Conservation (phyloP, 73 alveolate genomes). For the Paramecium biaurelia region DNA sequence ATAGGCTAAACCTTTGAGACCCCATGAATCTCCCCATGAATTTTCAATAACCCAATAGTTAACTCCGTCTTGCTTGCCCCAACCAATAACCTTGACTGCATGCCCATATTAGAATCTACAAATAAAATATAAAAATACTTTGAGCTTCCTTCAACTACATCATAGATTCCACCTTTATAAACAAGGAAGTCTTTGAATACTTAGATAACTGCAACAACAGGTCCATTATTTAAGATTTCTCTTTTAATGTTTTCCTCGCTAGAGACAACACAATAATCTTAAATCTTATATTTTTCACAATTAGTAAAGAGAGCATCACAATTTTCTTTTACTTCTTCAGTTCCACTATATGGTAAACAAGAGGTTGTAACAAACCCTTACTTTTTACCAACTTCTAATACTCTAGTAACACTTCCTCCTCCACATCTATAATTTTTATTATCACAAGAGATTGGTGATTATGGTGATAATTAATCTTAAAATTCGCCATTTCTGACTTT, state of each 20-base stretch:
- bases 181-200: slow-evolving; percentile 88
- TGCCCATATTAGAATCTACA: slow-evolving; percentile 75
- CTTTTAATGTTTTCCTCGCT: slow-evolving; percentile 85
- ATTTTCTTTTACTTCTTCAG: slow-evolving; percentile 60
- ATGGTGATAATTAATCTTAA: slow-evolving; percentile 66
- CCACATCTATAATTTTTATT: slow-evolving; percentile 71
- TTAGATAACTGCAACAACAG: slow-evolving; percentile 84
- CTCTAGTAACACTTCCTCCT: slow-evolving; percentile 79
- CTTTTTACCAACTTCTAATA: slow-evolving; percentile 65
- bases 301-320: slow-evolving; percentile 73
- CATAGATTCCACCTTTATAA: slow-evolving; percentile 87
- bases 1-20: slow-evolving; percentile 86
- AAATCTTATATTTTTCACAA: slow-evolving; percentile 69
- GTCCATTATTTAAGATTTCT: slow-evolving; percentile 88
- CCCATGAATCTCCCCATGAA: slow-evolving; percentile 96
- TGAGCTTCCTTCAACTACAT: slow-evolving; percentile 81
- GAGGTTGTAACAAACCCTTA: slow-evolving; percentile 73
- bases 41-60: slow-evolving; percentile 92
- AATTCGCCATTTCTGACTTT: slow-evolving; percentile 64
- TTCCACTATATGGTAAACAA: slow-evolving; percentile 76
- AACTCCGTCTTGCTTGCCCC: slow-evolving; percentile 88
- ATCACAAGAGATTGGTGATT: slow-evolving; percentile 76
- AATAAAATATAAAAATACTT: slow-evolving; percentile 10
- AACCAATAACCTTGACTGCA: slow-evolving; percentile 90
- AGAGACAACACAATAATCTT: slow-evolving; percentile 76